These are phyloP conservation scores for Leccinum subtestaceum DNA, from an alignment of 768 basidiomycete genomes.

Conservation along the genomic window DNA sequence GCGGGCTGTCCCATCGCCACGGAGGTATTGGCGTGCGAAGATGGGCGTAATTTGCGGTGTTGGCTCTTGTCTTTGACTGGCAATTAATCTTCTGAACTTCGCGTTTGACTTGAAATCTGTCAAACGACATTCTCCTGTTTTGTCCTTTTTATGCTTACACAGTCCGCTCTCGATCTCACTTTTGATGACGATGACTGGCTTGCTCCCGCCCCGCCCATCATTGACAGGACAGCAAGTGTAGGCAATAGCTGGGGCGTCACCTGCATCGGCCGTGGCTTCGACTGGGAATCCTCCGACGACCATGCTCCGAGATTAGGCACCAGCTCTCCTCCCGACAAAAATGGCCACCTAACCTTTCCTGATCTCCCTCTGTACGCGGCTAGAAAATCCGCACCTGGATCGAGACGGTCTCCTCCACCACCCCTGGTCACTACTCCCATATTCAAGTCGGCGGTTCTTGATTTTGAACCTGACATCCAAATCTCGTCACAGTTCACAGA, in stretches of 20 bases:
- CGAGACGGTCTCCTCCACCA: constrained; percentile 14
- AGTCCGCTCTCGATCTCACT: constrained; percentile 54
- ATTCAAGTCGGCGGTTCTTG: constrained; percentile 25
- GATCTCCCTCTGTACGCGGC: constrained; percentile 13
- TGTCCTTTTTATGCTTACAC: constrained; percentile 49
- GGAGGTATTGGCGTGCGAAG: constrained; percentile 13
- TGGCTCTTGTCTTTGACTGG: background rate
- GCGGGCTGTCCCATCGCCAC: background rate
- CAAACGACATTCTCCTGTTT: background rate
- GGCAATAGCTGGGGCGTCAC: constrained; percentile 85
- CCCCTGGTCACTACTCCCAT: constrained; percentile 19
- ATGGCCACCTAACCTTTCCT: constrained; percentile 7
- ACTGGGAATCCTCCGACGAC: constrained; percentile 56
- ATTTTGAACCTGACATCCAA: constrained; percentile 28
- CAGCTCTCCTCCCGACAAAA: constrained; percentile 7
- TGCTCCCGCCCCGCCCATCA: constrained; percentile 44
- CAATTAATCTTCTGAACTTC: background rate
- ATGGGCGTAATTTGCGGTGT: constrained; percentile 3
- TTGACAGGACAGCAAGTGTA: constrained; percentile 64
- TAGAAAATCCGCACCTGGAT: constrained; percentile 8
- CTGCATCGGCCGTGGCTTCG: constrained; percentile 77
- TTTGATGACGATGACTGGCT: constrained; percentile 76
- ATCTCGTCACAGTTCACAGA: constrained; percentile 28
- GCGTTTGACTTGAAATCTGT: background rate
- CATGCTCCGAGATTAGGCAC: constrained; percentile 14